A percentile compares a stretch with the other conserved stretches of the same genome.
Evolutionary conservation across 768 basidiomycete genomes (phyloP).

Genomic region (Tulasnella sp.): DNA sequence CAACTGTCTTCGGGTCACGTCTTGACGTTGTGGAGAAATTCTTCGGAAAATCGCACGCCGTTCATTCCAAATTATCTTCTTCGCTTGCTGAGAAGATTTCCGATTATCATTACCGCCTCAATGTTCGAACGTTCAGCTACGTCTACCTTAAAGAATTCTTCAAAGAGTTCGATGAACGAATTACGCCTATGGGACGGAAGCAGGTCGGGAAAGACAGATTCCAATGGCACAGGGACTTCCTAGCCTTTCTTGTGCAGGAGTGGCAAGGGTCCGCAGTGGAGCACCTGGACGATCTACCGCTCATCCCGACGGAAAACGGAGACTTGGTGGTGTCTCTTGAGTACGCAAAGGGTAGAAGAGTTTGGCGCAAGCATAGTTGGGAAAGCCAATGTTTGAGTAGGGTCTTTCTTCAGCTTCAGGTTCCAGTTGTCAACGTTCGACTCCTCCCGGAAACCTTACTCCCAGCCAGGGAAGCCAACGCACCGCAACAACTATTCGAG

Average conservation of each 20-base stretch:
- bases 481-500: neutral
- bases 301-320: neutral
- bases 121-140: neutral
- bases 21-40: too few relatives aligned
- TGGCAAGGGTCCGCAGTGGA: neutral
- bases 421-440: neutral
- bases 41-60: too few relatives aligned
- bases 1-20: too few relatives aligned
- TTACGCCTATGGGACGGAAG: neutral
- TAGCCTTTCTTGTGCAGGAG: neutral
- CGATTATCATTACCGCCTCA: too few relatives aligned
- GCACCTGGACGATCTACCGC: neutral
- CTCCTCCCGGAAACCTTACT: neutral
- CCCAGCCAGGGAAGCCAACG: neutral
- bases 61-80: too few relatives aligned
- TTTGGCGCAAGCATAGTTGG: neutral
- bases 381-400: neutral
- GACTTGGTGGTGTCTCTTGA: neutral
- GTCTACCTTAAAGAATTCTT: neutral
- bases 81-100: too few relatives aligned
- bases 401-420: neutral
- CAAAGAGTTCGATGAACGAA: neutral
- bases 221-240: neutral
- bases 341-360: neutral
- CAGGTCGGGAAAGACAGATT: neutral